Base-by-base conservation (phyloP, 2,329 filamentous ascomycete species). In the Xylariaceae sp. region DNA sequence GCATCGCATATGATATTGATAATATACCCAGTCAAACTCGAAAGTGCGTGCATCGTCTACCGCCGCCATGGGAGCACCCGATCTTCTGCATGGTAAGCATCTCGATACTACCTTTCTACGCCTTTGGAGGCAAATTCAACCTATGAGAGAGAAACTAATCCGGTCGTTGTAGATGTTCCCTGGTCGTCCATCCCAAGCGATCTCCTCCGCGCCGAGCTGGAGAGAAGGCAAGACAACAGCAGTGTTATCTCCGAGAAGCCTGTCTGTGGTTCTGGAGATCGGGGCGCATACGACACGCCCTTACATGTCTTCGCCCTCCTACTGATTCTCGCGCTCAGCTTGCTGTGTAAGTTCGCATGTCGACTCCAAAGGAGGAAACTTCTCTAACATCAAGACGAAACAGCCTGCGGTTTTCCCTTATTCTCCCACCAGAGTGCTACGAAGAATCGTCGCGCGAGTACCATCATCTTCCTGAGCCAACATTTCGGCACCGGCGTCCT, bases 401-500 rank as follows among this genome's bases (percentile, higher is more conserved):
- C 72, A 82, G 85, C 85, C 35, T 88, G 86, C 70, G 85, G 81
- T 3, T 85, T 89, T 56, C 87, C 87, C 1, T 75, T 89, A 39
- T 74, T 89, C 57, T 87, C 84, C 8, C 81, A 82, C 56, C 81
- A 83, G 64, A 77, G 81, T 44, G 82, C 81, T 44, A 78, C 80
- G 53, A 63, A 57, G 39, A 78, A 85, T 57, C 80, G 78, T 55
- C 81, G 82, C 57, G 85, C 86, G 55, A 80, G 79, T 63, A 79
- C 73, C 18, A 79, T 88, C 66, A 80, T 88, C 63, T 88, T 88
- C 71, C 77, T 86, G 63, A 86, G 85, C 67, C 84, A 88, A 64
- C 88, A 91, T 75, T 88, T 90, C 65, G 88, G 90, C 69, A 94
- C 90, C 1, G 90, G 90, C 60, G 90, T 94, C 17, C 78, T 94